Conservation (phyloP, 1,139 yeast genomes). For the Yamadazyma epiphylla region DNA sequence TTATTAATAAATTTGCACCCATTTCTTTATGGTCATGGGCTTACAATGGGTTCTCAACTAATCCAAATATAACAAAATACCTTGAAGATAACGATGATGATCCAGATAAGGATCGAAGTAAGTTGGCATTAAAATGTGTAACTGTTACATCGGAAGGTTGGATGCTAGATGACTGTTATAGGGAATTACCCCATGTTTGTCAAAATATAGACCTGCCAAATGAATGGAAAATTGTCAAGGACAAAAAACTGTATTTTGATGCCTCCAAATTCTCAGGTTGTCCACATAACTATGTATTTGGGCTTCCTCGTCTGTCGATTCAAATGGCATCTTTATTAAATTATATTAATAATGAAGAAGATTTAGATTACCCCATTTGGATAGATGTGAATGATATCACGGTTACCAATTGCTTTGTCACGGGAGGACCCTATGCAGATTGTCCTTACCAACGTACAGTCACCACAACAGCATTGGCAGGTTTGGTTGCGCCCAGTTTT, state of each 20-base stretch:
- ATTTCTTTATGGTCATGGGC: conserved; percentile 52
- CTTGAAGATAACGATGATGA: no score
- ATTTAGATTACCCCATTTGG: conserved; percentile 53
- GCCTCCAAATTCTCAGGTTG: conserved; percentile 39
- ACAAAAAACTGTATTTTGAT: conserved; percentile 48
- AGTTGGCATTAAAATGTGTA: conserved; percentile 60
- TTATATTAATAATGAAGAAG: conserved; percentile 14
- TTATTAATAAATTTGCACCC: conserved; percentile 24
- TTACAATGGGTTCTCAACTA: conserved; percentile 32
- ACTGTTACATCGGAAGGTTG: conserved; percentile 47
- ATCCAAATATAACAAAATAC: not conserved
- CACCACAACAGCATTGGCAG: conserved; percentile 53
- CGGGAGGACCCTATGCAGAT: conserved; percentile 72
- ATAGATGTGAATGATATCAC: conserved; percentile 79
- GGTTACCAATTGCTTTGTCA: conserved; percentile 74
- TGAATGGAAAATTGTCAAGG: conserved; percentile 45
- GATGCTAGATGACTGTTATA: conserved; percentile 63
- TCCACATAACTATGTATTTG: conserved; percentile 47
- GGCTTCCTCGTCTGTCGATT: conserved; percentile 51
- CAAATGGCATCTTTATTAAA: conserved; percentile 32
- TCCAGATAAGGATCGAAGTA: conserved; percentile 1
- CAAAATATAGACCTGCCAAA: conserved; percentile 33
- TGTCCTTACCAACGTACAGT: conserved; percentile 73
- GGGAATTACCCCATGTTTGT: conserved; percentile 53
- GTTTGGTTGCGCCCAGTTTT: conserved; percentile 64